Evolutionary conservation across 2,329 filamentous ascomycete species (phyloP).

Genomic region (Cercospora nicotianae): DNA sequence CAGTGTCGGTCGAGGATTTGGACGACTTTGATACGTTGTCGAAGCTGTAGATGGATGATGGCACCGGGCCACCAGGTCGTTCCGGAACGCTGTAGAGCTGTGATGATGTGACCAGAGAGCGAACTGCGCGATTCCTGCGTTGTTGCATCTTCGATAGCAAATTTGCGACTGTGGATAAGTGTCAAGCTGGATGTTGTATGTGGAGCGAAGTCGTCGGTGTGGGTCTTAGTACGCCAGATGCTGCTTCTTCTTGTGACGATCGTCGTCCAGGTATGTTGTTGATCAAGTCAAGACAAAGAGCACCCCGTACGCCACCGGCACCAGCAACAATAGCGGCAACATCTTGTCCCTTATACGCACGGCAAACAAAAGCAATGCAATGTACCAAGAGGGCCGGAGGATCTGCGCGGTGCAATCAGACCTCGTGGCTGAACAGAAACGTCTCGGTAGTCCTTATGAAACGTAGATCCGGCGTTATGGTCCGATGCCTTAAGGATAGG

Average conservation of each 20-base stretch:
- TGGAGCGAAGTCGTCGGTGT: neutral
- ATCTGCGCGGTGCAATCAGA: neutral
- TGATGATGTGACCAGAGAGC: slow-evolving; percentile 7
- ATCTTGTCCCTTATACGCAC: slow-evolving; percentile 13
- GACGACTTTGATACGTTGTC: neutral
- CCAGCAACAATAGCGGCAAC: slow-evolving; percentile 18
- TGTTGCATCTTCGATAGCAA: neutral
- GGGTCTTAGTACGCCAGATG: neutral
- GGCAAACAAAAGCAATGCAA: neutral
- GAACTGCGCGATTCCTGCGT: slow-evolving; percentile 2
- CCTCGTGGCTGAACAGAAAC: slow-evolving; percentile 8
- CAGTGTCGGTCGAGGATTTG: neutral
- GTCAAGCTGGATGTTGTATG: neutral
- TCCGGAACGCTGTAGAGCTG: slow-evolving; percentile 12
- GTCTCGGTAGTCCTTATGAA: slow-evolving; percentile 5
- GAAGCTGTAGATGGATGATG: slow-evolving; percentile 3
- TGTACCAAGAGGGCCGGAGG: slow-evolving; percentile 1
- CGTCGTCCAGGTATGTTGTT: neutral
- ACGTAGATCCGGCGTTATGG: neutral
- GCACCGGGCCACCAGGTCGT: neutral
- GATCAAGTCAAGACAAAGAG: slow-evolving; percentile 23
- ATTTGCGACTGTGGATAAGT: neutral
- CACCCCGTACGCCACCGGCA: slow-evolving; percentile 21
- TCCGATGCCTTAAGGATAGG: slow-evolving; percentile 1
- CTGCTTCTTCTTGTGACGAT: neutral